A percentile compares a stretch with the other conserved stretches of the same genome.
phyloP scores from a whole-genome alignment of 148 eudicot species.

The Nyssa sinensis region DNA sequence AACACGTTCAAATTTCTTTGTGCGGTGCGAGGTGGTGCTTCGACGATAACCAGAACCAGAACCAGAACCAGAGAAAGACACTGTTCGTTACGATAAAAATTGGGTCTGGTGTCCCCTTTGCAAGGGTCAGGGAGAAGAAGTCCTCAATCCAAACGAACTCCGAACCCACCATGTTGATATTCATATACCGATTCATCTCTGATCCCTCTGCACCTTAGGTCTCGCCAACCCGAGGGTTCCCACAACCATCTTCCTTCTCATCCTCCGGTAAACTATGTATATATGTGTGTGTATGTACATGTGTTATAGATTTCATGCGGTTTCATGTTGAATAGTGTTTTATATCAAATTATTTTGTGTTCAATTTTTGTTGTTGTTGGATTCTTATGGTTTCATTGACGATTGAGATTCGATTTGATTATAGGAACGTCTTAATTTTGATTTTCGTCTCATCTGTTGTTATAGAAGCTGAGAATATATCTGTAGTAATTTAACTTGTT shows the following conservation, averaged over 20 bases:
- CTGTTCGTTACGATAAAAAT: neutral
- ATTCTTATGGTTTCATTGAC: neutral
- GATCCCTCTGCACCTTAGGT: neutral
- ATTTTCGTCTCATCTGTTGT: neutral
- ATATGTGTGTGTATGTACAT: neutral
- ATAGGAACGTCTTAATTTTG: no score
- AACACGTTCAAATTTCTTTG: no score
- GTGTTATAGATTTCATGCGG: neutral
- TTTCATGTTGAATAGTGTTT: no score
- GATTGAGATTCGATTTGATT: neutral
- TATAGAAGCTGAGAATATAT: neutral
- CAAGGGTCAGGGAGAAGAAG: constrained; percentile 27
- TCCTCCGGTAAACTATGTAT: constrained; percentile 1
- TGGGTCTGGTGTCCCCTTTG: neutral
- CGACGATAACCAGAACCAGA: no score
- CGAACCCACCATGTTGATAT: neutral
- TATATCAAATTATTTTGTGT: neutral
- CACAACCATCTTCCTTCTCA: neutral
- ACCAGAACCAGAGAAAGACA: no score
- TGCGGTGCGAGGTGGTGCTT: no score
- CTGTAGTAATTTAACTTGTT: neutral
- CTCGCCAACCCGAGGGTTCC: neutral
- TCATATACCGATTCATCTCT: neutral
- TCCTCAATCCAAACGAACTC: neutral
- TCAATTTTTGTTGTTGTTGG: neutral